A percentile compares a stretch with the other conserved stretches of the same genome.
Evolutionary conservation across 2,329 filamentous ascomycete species (phyloP).

Genomic region (Ustilaginoidea virens): DNA sequence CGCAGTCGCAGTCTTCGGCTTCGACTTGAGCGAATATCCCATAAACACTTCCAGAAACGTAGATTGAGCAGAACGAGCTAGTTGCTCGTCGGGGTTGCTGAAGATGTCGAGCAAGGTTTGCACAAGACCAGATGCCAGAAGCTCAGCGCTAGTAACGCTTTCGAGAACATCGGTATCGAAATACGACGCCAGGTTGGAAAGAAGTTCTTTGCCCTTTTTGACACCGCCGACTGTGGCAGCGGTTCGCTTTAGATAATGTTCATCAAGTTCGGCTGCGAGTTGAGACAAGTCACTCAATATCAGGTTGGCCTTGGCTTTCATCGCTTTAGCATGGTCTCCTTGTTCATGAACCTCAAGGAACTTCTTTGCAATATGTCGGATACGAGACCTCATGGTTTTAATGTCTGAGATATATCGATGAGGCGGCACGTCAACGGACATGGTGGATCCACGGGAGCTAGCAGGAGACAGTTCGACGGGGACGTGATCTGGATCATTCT

Average conservation of each 20-base stretch:
- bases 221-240: slow-evolving; percentile 22
- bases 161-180: slow-evolving; percentile 82
- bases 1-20: slow-evolving; percentile 44
- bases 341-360: slow-evolving; percentile 77
- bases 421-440: slow-evolving; percentile 43
- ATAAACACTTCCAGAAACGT: slow-evolving; percentile 90
- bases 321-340: slow-evolving; percentile 51
- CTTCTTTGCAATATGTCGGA: slow-evolving; percentile 60
- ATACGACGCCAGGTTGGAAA: slow-evolving; percentile 61
- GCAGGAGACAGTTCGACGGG: slow-evolving; percentile 43
- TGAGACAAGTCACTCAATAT: slow-evolving; percentile 60
- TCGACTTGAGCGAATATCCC: slow-evolving; percentile 53
- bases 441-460: slow-evolving; percentile 51
- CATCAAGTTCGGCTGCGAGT: slow-evolving; percentile 56
- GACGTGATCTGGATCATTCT: slow-evolving; percentile 34
- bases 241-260: slow-evolving; percentile 48
- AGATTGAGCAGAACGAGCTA: slow-evolving; percentile 54
- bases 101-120: slow-evolving; percentile 71
- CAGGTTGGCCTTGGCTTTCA: slow-evolving; percentile 63
- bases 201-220: slow-evolving; percentile 46
- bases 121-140: slow-evolving; percentile 82
- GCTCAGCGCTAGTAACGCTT: slow-evolving; percentile 88
- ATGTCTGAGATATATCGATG: slow-evolving; percentile 30
- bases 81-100: slow-evolving; percentile 47
- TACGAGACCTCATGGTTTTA: slow-evolving; percentile 46